phyloP scores from a whole-genome alignment of 169 alveolate species.

The Cystoisospora suis region DNA sequence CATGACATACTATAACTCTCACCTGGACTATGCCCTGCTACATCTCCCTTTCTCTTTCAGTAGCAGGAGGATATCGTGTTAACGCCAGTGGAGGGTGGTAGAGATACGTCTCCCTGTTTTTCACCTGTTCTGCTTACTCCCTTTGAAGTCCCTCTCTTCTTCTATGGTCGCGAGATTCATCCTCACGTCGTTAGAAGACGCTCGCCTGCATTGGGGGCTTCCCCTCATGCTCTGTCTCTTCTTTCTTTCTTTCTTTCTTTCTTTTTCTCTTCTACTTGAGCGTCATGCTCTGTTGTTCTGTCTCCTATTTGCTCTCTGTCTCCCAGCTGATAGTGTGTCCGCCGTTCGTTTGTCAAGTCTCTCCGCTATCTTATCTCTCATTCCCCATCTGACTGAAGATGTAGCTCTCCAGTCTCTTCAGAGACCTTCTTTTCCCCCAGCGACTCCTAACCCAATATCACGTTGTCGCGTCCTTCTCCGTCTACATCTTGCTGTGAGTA shows the following conservation, averaged over 20 bases:
- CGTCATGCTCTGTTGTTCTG: background rate
- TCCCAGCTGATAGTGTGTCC: slow-evolving; percentile 46
- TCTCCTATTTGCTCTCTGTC: background rate
- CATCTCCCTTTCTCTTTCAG: no score
- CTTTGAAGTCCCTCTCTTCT: no score
- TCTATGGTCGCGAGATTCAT: no score
- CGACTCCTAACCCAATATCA: slow-evolving; percentile 38
- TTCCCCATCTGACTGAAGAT: slow-evolving; percentile 24
- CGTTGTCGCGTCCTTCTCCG: slow-evolving; percentile 31
- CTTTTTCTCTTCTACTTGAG: background rate
- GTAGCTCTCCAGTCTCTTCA: slow-evolving; percentile 47
- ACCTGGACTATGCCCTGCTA: no score
- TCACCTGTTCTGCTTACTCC: no score
- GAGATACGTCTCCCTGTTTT: no score
- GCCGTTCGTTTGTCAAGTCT: slow-evolving; percentile 42
- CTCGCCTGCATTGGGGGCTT: no score
- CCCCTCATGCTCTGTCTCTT: background rate
- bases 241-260: background rate
- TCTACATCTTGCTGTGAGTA: background rate
- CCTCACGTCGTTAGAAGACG: no score
- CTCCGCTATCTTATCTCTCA: slow-evolving; percentile 33
- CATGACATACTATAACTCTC: no score
- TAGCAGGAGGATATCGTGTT: no score
- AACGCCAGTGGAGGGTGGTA: no score
- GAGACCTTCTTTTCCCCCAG: slow-evolving; percentile 59